phyloP scores from a whole-genome alignment of 768 basidiomycete species.

The Exidia glandulosa region DNA sequence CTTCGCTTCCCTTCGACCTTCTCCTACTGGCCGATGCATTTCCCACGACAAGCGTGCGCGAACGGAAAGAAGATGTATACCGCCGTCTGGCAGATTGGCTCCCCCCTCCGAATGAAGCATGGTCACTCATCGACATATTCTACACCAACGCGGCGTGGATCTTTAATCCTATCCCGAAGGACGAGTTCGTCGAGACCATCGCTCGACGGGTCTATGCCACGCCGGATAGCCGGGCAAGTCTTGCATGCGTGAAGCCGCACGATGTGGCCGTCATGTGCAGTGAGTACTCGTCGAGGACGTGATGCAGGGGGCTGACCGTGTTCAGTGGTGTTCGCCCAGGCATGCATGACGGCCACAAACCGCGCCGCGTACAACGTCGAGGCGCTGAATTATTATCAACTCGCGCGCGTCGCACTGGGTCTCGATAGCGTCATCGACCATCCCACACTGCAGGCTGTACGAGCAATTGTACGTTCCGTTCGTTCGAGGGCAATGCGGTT shows the following conservation, averaged over 20 bases:
- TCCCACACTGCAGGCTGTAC: background rate
- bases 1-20: background rate
- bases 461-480: background rate
- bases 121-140: background rate
- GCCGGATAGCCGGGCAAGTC: background rate
- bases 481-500: background rate
- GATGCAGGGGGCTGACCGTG: slow-evolving; percentile 22
- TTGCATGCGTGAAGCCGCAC: background rate
- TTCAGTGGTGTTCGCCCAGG: slow-evolving; percentile 26
- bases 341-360: background rate
- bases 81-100: slow-evolving; percentile 14
- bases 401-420: background rate
- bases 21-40: background rate
- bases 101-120: background rate
- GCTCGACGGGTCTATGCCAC: slow-evolving; percentile 28
- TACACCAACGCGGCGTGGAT: background rate
- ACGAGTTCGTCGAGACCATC: slow-evolving; percentile 22
- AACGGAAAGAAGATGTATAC: slow-evolving; percentile 17
- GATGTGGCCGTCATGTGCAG: slow-evolving; percentile 49
- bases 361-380: background rate
- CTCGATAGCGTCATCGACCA: background rate
- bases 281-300: background rate
- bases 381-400: background rate
- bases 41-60: background rate
- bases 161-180: background rate